Percentiles rank a stretch among this genome's conserved stretches.
Evolutionary conservation across 768 basidiomycete genomes (phyloP).

Genomic region (Agaricus sinodeliciosus): DNA sequence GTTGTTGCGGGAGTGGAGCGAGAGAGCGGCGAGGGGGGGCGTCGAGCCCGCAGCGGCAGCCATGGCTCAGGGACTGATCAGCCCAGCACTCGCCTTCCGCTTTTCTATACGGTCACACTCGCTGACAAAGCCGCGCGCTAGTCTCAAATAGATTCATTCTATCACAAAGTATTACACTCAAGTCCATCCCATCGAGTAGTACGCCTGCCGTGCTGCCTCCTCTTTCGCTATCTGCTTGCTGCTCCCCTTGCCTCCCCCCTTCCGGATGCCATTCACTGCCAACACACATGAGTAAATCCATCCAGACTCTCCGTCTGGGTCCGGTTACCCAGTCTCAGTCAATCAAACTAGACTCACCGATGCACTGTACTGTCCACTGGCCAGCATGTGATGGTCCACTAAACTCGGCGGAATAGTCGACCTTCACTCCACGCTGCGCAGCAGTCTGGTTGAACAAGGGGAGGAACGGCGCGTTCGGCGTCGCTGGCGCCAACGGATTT

Average conservation of each 20-base stretch:
- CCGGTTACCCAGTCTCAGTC: not conserved
- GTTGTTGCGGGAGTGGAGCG: constrained; percentile 27
- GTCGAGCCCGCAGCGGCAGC: constrained; percentile 21
- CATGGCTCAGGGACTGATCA: constrained; percentile 17
- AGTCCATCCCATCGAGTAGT: constrained; percentile 72
- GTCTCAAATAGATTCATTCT: not conserved
- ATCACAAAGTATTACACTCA: constrained; percentile 12
- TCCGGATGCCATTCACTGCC: constrained; percentile 63
- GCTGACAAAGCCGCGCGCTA: constrained; percentile 4
- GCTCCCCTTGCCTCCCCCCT: constrained; percentile 56
- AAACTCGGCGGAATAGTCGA: constrained; percentile 56
- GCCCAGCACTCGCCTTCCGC: constrained; percentile 4
- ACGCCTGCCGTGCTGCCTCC: constrained; percentile 67
- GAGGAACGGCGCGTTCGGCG: constrained; percentile 56
- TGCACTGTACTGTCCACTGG: constrained; percentile 59
- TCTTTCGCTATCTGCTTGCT: constrained; percentile 77
- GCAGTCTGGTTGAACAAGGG: constrained; percentile 74
- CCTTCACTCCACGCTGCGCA: constrained; percentile 52
- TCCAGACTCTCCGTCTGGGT: not conserved
- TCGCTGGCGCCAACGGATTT: constrained; percentile 62
- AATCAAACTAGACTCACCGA: constrained; percentile 45
- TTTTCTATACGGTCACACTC: constrained; percentile 5
- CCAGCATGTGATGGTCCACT: constrained; percentile 64
- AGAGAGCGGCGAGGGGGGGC: constrained; percentile 26
- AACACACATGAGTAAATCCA: constrained; percentile 5